Conservation (phyloP, 2,329 filamentous ascomycete species). For the Cordyceps fumosorosea region DNA sequence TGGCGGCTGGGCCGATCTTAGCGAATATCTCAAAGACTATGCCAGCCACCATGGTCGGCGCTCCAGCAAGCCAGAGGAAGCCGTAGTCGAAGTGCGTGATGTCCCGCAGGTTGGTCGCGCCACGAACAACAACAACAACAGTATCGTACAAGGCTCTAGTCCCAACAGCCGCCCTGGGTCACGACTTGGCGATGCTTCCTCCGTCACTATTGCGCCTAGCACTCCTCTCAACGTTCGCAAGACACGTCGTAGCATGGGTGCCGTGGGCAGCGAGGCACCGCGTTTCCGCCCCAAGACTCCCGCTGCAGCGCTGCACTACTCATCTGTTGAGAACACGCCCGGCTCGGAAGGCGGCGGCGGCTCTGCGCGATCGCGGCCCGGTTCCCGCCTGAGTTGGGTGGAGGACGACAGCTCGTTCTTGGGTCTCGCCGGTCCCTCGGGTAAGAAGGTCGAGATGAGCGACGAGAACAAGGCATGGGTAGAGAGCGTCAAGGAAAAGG, state of each 20-base stretch:
- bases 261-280: constrained; percentile 25
- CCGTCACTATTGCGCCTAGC: constrained; percentile 28
- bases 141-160: constrained; percentile 32
- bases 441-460: constrained; percentile 59
- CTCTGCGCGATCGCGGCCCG: constrained; percentile 38
- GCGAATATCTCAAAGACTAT: constrained; percentile 91
- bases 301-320: constrained; percentile 29
- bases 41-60: constrained; percentile 84
- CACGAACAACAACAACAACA: constrained; percentile 20
- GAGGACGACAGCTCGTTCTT: constrained; percentile 54
- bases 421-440: constrained; percentile 64
- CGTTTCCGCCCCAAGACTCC: constrained; percentile 38
- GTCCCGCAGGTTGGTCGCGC: constrained; percentile 23
- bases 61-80: constrained; percentile 38
- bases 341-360: constrained; percentile 36
- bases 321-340: constrained; percentile 36
- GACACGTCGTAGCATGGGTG: constrained; percentile 41
- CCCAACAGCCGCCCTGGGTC: constrained; percentile 36
- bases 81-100: constrained; percentile 54
- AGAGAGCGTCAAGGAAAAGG: constrained; percentile 75
- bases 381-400: constrained; percentile 49
- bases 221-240: constrained; percentile 50
- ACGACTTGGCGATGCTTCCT: constrained; percentile 21
- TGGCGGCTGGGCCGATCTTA: constrained; percentile 95
- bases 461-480: constrained; percentile 75